These are phyloP conservation scores for Pneumocystis canis DNA, from an alignment of 1,139 yeast species.

Conservation along the genomic window DNA sequence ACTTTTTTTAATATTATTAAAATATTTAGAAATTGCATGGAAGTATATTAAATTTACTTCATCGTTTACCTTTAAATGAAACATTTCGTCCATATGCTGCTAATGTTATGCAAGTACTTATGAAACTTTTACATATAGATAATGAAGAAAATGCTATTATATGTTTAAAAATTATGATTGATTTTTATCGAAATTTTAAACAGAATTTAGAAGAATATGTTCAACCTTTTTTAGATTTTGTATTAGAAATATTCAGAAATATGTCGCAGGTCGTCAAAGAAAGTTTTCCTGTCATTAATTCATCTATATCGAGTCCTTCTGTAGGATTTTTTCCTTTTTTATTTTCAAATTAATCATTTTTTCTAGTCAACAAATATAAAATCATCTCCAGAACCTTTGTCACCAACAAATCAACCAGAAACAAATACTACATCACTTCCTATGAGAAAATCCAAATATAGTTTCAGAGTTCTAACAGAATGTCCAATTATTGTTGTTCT, in stretches of 20 bases:
- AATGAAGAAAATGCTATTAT: slow-evolving; percentile 93
- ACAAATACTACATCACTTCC: slow-evolving; percentile 29
- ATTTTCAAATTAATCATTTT: slow-evolving; percentile 2
- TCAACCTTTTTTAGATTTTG: slow-evolving; percentile 61
- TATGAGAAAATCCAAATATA: slow-evolving; percentile 46
- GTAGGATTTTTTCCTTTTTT: neutral
- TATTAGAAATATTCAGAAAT: slow-evolving; percentile 63
- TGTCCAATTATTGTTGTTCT: slow-evolving; percentile 96
- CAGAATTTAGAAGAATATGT: slow-evolving; percentile 54
- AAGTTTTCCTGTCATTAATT: slow-evolving; percentile 32
- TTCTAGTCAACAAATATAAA: slow-evolving; percentile 17
- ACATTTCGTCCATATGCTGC: slow-evolving; percentile 59
- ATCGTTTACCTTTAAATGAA: slow-evolving; percentile 72
- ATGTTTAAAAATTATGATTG: slow-evolving; percentile 80
- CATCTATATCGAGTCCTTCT: neutral
- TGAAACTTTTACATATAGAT: slow-evolving; percentile 50
- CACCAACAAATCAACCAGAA: slow-evolving; percentile 28
- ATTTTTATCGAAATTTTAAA: slow-evolving; percentile 75
- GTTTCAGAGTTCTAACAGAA: slow-evolving; percentile 86
- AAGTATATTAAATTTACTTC: slow-evolving; percentile 62
- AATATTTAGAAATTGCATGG: slow-evolving; percentile 41
- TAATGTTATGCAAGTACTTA: slow-evolving; percentile 46
- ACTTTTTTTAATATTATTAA: no score
- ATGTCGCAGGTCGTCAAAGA: slow-evolving; percentile 62
- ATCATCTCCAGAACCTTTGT: slow-evolving; percentile 29